Evolutionary conservation across 1,139 yeast species (phyloP).

Genomic region (Saccharomyces hybrid): DNA sequence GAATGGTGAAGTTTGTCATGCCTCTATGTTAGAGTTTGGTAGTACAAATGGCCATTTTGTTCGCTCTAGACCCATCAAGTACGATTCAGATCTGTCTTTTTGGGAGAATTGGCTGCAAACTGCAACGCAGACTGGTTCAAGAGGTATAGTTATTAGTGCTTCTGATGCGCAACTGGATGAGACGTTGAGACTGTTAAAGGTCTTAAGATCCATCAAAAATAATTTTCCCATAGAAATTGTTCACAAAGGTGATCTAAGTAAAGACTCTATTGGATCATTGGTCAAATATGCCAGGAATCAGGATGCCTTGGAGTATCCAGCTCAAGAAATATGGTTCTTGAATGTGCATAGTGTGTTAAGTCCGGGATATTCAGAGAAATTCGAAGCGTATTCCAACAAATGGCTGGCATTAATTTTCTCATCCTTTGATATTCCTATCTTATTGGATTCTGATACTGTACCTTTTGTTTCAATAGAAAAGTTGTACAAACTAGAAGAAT

Average conservation of each 20-base stretch:
- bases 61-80: background rate
- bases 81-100: background rate
- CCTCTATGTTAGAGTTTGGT: background rate
- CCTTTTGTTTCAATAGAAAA: constrained; percentile 33
- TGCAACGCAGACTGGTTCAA: background rate
- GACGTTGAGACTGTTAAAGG: background rate
- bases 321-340: background rate
- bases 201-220: background rate
- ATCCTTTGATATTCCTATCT: constrained; percentile 42
- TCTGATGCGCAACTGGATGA: background rate
- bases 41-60: background rate
- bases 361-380: background rate
- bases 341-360: background rate
- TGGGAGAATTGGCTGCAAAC: background rate
- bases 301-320: background rate
- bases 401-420: constrained; percentile 42
- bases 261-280: background rate
- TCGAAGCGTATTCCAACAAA: constrained; percentile 38
- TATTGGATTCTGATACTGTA: constrained; percentile 48
- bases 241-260: background rate
- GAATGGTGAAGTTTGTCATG: background rate
- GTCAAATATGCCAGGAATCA: background rate
- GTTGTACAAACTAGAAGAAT: constrained; percentile 30
- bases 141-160: constrained; percentile 3
- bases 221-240: constrained; percentile 3